Base-by-base conservation (phyloP, 352 stramenopile species). In the Globisporangium irregulare region DNA sequence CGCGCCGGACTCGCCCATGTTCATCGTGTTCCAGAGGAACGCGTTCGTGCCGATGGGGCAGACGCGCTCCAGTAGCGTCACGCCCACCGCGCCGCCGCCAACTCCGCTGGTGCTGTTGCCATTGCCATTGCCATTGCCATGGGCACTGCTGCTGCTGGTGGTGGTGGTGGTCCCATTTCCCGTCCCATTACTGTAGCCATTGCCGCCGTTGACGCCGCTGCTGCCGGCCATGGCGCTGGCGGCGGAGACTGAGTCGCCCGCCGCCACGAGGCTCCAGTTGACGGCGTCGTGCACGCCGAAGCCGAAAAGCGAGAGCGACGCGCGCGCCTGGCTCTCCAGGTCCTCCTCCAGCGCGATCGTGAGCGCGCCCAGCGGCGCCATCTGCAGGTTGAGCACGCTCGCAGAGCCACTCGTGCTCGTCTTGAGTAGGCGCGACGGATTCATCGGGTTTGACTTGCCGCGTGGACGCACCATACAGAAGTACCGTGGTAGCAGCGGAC, bases 281-380 rank as follows among this genome's bases (percentile, higher is more conserved):
- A 90, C 75, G 24, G 81, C 82, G 66, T 86, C 74, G 55, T 69
- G 53, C 9, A 74, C 72, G 41, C 84, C 86, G 62, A 93, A 93
- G 71, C 86, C 78, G 61, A 93, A 93, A 66, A 92, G 86, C 24
- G 70, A 79, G 62, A 93, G 76, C 27, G 79, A 81, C 12, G 84
- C 73, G 36, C 86, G 83, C 54, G 86, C 84, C 66, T 91, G 79
- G 36, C 71, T 75, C 69, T 90, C 80, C 5, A 90, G 73, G 59
- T 91, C 81, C 53, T 91, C 80, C 38, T 88, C 81, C 2, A 84
- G 69, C 27, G 71, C 55, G 2, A 57, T 61, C 14, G 78, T 61
- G 29, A 87, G 59, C 27, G 65, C 59, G 3, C 67, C 60, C 22
- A 86, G 69, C 54, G 70, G 77, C 32, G 73, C 60, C 32, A 79